phyloP scores from a whole-genome alignment of 345 rosid genomes.

The Eucalyptus polyanthemos region DNA sequence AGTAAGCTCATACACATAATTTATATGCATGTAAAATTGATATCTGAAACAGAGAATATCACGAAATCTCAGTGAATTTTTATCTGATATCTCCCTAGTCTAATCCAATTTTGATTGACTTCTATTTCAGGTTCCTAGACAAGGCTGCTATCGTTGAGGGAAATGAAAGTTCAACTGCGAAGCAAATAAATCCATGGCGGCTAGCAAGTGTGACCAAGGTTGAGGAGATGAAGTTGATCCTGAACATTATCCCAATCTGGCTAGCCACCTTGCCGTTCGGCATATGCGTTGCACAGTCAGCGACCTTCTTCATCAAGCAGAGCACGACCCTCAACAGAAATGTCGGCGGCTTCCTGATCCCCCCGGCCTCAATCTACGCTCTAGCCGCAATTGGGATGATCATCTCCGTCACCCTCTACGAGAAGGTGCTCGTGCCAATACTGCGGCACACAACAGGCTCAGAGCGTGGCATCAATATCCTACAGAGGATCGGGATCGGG shows the following conservation, averaged over 20 bases:
- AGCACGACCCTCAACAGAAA: slow-evolving; percentile 31
- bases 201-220: slow-evolving; percentile 71
- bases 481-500: slow-evolving; percentile 86
- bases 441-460: slow-evolving; percentile 32
- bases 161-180: slow-evolving; percentile 15
- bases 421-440: slow-evolving; percentile 39
- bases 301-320: slow-evolving; percentile 96
- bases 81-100: not conserved
- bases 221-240: slow-evolving; percentile 78
- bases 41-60: not conserved
- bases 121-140: slow-evolving; percentile 67
- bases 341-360: slow-evolving; percentile 32
- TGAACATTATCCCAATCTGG: slow-evolving; percentile 93
- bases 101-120: not conserved
- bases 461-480: slow-evolving; percentile 73
- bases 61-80: not conserved
- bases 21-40: not conserved
- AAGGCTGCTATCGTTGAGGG: slow-evolving; percentile 64
- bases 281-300: slow-evolving; percentile 50
- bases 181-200: slow-evolving; percentile 49
- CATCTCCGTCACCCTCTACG: slow-evolving; percentile 33
- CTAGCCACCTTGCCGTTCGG: slow-evolving; percentile 68
- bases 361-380: slow-evolving; percentile 44
- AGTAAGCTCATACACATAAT: slow-evolving; percentile 18
- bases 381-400: slow-evolving; percentile 51